These are phyloP conservation scores for Selaginella tamariscina DNA, from an alignment of 75 land plant genomes.

Conservation along the genomic window DNA sequence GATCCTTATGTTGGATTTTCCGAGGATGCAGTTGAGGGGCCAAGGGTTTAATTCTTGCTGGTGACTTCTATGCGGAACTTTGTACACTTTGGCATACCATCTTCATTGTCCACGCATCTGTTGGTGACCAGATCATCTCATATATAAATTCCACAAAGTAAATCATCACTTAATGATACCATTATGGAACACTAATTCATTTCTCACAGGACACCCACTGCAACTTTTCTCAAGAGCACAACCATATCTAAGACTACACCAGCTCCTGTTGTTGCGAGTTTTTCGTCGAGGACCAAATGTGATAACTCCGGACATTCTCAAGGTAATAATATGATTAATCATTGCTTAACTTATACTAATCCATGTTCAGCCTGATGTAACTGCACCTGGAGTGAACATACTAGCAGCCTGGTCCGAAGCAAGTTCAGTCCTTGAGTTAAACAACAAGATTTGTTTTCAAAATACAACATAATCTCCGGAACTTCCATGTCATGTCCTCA, in stretches of 20 bases:
- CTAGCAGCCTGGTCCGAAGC: background rate
- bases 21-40: background rate
- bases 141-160: background rate
- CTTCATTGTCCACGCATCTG: background rate
- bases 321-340: background rate
- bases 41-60: background rate
- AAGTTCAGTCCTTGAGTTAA: background rate
- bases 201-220: background rate
- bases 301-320: background rate
- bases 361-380: background rate
- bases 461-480: background rate
- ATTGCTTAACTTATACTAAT: background rate
- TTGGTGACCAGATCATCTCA: background rate
- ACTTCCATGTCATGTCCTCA: background rate
- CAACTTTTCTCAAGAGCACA: background rate
- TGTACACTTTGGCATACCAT: too few species aligned
- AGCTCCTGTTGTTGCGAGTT: background rate
- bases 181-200: too few species aligned
- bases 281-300: background rate
- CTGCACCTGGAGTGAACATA: background rate
- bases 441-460: background rate
- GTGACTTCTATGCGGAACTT: background rate
- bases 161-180: background rate
- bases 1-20: background rate
- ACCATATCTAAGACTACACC: background rate